A percentile compares a stretch with the other conserved stretches of the same genome.
phyloP scores from a whole-genome alignment of 805 yeast species.

The Isabelozyma gotoi region DNA sequence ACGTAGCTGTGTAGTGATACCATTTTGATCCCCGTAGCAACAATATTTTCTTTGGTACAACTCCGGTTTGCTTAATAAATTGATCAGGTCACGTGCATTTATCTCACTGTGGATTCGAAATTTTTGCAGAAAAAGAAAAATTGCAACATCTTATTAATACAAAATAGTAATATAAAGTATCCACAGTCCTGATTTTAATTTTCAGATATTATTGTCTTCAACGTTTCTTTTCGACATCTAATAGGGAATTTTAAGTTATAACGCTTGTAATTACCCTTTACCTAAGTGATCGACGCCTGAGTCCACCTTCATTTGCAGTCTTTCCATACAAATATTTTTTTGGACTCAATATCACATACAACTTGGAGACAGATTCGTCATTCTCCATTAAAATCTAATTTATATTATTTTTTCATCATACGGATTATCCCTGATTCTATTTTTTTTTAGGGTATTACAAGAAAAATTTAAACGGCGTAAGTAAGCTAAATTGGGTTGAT shows the following conservation, averaged over 20 bases:
- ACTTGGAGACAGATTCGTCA: not conserved
- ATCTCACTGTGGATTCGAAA: slow-evolving; percentile 20
- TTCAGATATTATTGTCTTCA: not conserved
- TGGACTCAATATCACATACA: not conserved
- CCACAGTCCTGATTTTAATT: not conserved
- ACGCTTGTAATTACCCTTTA: not conserved
- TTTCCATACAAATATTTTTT: not conserved
- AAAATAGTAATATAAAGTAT: not conserved
- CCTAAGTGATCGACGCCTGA: not conserved
- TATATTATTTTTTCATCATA: too few species aligned
- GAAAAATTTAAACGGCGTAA: too few species aligned
- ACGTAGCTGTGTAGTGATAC: too few species aligned
- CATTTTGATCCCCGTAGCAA: too few species aligned
- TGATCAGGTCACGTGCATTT: slow-evolving; percentile 19
- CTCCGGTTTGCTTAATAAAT: not conserved
- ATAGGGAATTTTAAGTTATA: not conserved
- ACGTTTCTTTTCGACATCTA: not conserved
- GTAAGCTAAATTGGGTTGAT: too few species aligned
- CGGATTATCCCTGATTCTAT: too few species aligned
- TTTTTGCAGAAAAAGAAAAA: not conserved
- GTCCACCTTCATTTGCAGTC: not conserved
- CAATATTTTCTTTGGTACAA: not conserved
- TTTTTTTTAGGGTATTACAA: not conserved
- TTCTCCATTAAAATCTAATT: too few species aligned
- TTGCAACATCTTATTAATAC: not conserved